Conservation (phyloP, 2,329 filamentous ascomycete species). For the Trichoderma sp. region DNA sequence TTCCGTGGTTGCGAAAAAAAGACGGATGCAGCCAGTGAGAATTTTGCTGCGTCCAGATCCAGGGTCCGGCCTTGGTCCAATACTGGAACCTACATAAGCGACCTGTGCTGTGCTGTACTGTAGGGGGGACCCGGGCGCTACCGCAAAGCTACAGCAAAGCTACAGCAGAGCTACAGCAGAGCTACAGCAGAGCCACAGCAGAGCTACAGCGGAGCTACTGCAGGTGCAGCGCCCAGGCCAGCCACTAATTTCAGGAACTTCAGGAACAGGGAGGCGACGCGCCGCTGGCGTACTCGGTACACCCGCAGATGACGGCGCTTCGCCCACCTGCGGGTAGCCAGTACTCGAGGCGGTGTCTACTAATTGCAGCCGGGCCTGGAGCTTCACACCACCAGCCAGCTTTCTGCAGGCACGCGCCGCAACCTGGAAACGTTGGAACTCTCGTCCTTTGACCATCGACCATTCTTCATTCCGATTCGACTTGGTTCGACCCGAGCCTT, state of each 20-base stretch:
- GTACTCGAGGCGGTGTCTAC: slow-evolving; percentile 3
- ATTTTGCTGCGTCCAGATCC: not conserved
- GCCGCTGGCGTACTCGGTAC: slow-evolving; percentile 2
- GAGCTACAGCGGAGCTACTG: slow-evolving; percentile 4
- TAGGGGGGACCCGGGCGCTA: not conserved
- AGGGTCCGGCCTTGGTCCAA: not conserved
- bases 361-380: not conserved
- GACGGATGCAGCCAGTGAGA: not conserved
- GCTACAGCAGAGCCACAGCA: not conserved
- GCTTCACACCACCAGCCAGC: slow-evolving; percentile 4
- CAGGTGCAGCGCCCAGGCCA: not conserved
- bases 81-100: not conserved
- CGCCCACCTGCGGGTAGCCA: not conserved
- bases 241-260: slow-evolving; percentile 14
- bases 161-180: slow-evolving; percentile 6
- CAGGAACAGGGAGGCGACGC: slow-evolving; percentile 11
- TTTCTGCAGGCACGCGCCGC: slow-evolving; percentile 9
- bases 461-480: not conserved
- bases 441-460: not conserved
- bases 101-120: no score
- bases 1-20: no score
- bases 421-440: no score
- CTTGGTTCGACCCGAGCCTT: not conserved
- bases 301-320: not conserved
- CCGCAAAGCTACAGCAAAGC: not conserved